These are phyloP conservation scores for Chloranthus sessilifolius DNA, from an alignment of 164 flowering plant genomes.

Conservation along the genomic window DNA sequence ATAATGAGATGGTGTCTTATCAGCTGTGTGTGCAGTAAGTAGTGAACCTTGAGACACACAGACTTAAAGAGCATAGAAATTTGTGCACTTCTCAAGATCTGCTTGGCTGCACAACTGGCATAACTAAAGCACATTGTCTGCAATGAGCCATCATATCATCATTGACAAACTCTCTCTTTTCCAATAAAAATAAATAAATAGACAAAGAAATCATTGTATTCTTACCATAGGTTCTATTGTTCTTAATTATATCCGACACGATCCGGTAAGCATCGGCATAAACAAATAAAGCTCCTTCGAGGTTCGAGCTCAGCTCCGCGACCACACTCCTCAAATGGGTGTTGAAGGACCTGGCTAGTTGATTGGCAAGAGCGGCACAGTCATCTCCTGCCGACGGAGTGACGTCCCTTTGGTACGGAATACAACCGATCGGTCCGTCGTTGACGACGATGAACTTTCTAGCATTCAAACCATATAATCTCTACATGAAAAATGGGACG, in stretches of 20 bases:
- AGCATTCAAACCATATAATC: slow-evolving; percentile 58
- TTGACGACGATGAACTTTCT: slow-evolving; percentile 53
- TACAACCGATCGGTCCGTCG: slow-evolving; percentile 79
- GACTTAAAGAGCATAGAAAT: too few species aligned
- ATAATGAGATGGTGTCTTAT: too few species aligned
- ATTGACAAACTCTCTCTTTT: too few species aligned
- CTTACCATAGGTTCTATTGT: slow-evolving; percentile 47
- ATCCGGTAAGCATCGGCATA: slow-evolving; percentile 55
- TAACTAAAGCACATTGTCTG: too few species aligned
- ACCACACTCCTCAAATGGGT: slow-evolving; percentile 35
- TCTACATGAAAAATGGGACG: too few species aligned
- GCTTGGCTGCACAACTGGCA: too few species aligned
- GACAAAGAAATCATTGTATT: background rate
- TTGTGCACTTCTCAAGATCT: too few species aligned
- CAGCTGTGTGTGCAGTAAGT: too few species aligned
- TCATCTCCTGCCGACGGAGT: slow-evolving; percentile 36
- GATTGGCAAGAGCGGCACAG: slow-evolving; percentile 45
- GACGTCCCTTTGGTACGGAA: slow-evolving; percentile 54
- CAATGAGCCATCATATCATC: too few species aligned
- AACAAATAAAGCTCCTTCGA: slow-evolving; percentile 36
- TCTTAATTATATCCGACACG: slow-evolving; percentile 39
- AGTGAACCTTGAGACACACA: too few species aligned
- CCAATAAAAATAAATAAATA: too few species aligned
- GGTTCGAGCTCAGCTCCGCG: slow-evolving; percentile 27
- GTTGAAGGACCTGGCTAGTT: slow-evolving; percentile 49